These are phyloP conservation scores for Blumeriella jaapii DNA, from an alignment of 2,329 filamentous ascomycete species.

Conservation along the genomic window DNA sequence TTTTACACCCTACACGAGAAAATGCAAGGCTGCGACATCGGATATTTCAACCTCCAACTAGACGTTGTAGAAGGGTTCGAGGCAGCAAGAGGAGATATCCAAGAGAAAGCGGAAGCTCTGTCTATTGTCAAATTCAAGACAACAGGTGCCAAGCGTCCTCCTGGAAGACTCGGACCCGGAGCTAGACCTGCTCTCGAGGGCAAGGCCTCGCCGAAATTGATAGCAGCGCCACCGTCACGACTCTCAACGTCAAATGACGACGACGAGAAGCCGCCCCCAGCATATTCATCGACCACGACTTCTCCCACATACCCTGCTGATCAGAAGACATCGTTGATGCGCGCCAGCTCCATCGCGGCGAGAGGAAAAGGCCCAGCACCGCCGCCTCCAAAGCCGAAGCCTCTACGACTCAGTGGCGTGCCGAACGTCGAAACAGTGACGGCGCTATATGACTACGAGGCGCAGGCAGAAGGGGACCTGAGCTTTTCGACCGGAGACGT, in stretches of 20 bases:
- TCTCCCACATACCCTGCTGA: slow-evolving; percentile 15
- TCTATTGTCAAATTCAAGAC: slow-evolving; percentile 87
- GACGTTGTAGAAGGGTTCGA: slow-evolving; percentile 89
- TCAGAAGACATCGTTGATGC: slow-evolving; percentile 25
- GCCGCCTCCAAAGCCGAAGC: slow-evolving; percentile 69
- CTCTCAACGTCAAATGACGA: slow-evolving; percentile 36
- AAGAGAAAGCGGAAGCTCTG: slow-evolving; percentile 73
- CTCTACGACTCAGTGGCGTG: slow-evolving; percentile 54
- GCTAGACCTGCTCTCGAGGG: slow-evolving; percentile 25
- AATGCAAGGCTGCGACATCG: slow-evolving; percentile 96
- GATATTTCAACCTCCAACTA: slow-evolving; percentile 86
- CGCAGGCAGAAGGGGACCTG: slow-evolving; percentile 86
- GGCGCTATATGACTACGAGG: slow-evolving; percentile 91
- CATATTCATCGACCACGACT: slow-evolving; percentile 43
- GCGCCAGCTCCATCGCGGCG: slow-evolving; percentile 39
- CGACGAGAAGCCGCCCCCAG: slow-evolving; percentile 54
- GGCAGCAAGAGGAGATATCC: slow-evolving; percentile 77
- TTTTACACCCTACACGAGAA: slow-evolving; percentile 97
- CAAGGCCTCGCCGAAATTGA: slow-evolving; percentile 25
- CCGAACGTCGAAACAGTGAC: slow-evolving; percentile 68
- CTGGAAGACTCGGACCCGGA: slow-evolving; percentile 19
- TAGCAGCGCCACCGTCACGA: slow-evolving; percentile 27
- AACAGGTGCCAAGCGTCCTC: slow-evolving; percentile 51
- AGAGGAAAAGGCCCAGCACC: slow-evolving; percentile 61
- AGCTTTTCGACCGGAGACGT: slow-evolving; percentile 81